Percentiles rank a stretch among this genome's conserved stretches.
phyloP scores from a whole-genome alignment of 78 protist genomes.

The Polysphondylium violaceum region DNA sequence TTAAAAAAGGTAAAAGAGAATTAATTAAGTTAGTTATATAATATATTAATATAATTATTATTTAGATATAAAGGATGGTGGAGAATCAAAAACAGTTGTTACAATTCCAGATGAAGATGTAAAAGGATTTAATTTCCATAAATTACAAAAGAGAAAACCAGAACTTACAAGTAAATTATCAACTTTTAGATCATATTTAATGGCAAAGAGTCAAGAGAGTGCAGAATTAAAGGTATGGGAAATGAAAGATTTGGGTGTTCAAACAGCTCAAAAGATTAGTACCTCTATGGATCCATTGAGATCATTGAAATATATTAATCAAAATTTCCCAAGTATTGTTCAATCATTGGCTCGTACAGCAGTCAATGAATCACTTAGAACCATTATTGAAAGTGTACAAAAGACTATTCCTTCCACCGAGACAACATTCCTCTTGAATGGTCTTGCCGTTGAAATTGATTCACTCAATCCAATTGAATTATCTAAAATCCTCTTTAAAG shows the following conservation, averaged over 20 bases:
- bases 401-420: not conserved
- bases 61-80: slow-evolving; percentile 6
- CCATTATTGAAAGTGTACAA: slow-evolving; percentile 17
- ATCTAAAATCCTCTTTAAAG: not conserved
- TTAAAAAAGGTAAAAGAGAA: slow-evolving; percentile 38
- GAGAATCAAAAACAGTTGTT: slow-evolving; percentile 7
- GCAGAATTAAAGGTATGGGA: slow-evolving; percentile 75
- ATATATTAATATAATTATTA: not conserved
- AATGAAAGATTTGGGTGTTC: slow-evolving; percentile 69
- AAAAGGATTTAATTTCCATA: slow-evolving; percentile 68
- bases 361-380: slow-evolving; percentile 24
- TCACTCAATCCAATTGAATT: not conserved
- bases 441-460: slow-evolving; percentile 8
- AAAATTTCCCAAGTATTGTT: slow-evolving; percentile 66
- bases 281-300: slow-evolving; percentile 47
- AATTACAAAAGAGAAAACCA: slow-evolving; percentile 43
- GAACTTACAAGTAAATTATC: slow-evolving; percentile 23
- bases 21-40: not conserved
- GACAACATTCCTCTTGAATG: not conserved
- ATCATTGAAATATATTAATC: slow-evolving; percentile 39
- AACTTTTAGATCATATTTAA: slow-evolving; percentile 57
- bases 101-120: slow-evolving; percentile 56
- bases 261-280: slow-evolving; percentile 68
- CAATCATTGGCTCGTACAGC: slow-evolving; percentile 18
- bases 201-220: slow-evolving; percentile 46